phyloP scores from a whole-genome alignment of 179 eudicot genomes.

The Heliamphora pulchella region DNA sequence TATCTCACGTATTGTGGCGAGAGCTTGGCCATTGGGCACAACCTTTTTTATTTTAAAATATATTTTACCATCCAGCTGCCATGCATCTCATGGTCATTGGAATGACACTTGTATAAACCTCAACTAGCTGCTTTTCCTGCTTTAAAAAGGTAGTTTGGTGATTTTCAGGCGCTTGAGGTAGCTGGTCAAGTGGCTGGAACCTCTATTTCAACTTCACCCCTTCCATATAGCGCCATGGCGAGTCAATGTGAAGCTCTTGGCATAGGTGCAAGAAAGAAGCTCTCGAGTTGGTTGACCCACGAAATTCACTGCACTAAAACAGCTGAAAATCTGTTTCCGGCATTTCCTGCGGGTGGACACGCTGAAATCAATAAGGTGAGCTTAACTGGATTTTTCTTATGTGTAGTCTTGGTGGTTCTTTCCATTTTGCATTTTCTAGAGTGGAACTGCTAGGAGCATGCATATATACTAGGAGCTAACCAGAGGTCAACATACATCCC shows the following conservation, averaged over 20 bases:
- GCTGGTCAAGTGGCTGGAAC: constrained; percentile 97
- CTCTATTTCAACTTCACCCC: constrained; percentile 73
- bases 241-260: constrained; percentile 90
- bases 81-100: constrained; percentile 1
- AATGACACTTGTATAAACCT: constrained; percentile 4
- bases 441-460: neutral
- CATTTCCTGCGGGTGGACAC: constrained; percentile 27
- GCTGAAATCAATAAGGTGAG: constrained; percentile 43
- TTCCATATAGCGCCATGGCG: constrained; percentile 76
- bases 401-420: neutral
- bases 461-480: neutral
- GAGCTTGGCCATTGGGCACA: no score
- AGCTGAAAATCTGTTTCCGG: constrained; percentile 13
- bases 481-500: neutral
- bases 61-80: neutral
- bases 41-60: no score
- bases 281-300: constrained; percentile 67
- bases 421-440: neutral
- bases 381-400: neutral
- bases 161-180: constrained; percentile 77
- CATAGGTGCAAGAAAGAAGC: constrained; percentile 67
- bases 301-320: constrained; percentile 31
- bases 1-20: no score
- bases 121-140: neutral
- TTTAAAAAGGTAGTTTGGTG: neutral